A percentile compares a stretch with the other conserved stretches of the same genome.
Conservation (phyloP, 2,329 filamentous ascomycete genomes). For the Aspergillus nomiae region DNA sequence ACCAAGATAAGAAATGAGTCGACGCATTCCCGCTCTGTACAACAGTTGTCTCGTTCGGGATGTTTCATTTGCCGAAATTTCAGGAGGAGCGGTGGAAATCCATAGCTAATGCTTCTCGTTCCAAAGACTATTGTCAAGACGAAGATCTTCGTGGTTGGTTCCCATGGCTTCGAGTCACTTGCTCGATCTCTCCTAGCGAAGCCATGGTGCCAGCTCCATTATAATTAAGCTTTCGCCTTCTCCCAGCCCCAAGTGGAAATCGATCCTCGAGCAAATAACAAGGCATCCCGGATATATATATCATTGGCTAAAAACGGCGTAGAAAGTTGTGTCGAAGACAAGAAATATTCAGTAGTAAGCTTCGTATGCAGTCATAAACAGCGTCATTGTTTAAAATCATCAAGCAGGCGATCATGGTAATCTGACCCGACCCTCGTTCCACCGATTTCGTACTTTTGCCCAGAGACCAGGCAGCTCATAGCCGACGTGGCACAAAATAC, state of each 20-base stretch:
- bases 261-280: neutral
- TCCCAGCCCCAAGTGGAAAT: neutral
- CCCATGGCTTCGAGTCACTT: neutral
- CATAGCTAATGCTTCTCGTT: neutral
- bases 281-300: neutral
- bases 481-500: slow-evolving; percentile 75
- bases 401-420: slow-evolving; percentile 11
- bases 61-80: too few species aligned
- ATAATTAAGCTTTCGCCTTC: neutral
- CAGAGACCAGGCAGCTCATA: slow-evolving; percentile 51
- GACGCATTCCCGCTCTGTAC: too few species aligned
- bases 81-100: neutral
- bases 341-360: neutral
- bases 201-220: too few species aligned
- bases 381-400: neutral
- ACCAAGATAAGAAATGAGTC: too few species aligned
- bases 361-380: too few species aligned
- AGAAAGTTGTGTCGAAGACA: too few species aligned
- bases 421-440: slow-evolving; percentile 34
- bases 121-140: neutral
- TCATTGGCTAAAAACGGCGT: neutral
- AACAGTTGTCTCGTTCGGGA: too few species aligned
- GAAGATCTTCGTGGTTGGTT: neutral
- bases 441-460: slow-evolving; percentile 27
- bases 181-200: neutral